Evolutionary conservation across 164 flowering plant species (phyloP).

Genomic region (Paratinospora sagittata): DNA sequence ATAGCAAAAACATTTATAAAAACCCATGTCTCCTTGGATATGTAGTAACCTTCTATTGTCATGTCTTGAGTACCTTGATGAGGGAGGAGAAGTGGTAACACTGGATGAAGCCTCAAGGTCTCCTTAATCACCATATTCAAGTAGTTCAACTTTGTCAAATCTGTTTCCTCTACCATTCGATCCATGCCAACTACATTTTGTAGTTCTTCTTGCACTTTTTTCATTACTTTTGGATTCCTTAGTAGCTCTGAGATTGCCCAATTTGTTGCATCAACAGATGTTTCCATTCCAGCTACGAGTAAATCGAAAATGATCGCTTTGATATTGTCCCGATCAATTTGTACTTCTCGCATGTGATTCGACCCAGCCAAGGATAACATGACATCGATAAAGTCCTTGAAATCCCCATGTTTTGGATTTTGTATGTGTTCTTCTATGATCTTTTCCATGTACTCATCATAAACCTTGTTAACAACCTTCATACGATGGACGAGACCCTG

Average conservation of each 20-base stretch:
- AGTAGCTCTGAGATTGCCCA: slow-evolving; percentile 20
- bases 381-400: slow-evolving; percentile 13
- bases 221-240: slow-evolving; percentile 10
- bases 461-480: slow-evolving; percentile 5
- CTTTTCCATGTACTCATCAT: too few species aligned
- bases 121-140: slow-evolving; percentile 20
- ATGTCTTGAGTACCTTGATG: slow-evolving; percentile 10
- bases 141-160: too few species aligned
- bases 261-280: slow-evolving; percentile 17
- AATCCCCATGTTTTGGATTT: background rate
- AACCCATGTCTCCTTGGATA: slow-evolving; percentile 9
- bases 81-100: slow-evolving; percentile 13
- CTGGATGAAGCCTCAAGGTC: slow-evolving; percentile 17
- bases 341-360: background rate
- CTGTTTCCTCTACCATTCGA: slow-evolving; percentile 18
- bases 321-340: background rate
- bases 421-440: slow-evolving; percentile 16
- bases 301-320: slow-evolving; percentile 10
- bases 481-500: slow-evolving; percentile 11
- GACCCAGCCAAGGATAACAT: slow-evolving; percentile 10
- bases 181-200: slow-evolving; percentile 6
- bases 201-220: slow-evolving; percentile 5
- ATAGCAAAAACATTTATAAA: slow-evolving; percentile 5
- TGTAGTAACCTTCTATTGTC: slow-evolving; percentile 7
- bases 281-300: slow-evolving; percentile 17